These are phyloP conservation scores for Globisporangium heterothallicum DNA, from an alignment of 352 stramenopile genomes.

Conservation along the genomic window DNA sequence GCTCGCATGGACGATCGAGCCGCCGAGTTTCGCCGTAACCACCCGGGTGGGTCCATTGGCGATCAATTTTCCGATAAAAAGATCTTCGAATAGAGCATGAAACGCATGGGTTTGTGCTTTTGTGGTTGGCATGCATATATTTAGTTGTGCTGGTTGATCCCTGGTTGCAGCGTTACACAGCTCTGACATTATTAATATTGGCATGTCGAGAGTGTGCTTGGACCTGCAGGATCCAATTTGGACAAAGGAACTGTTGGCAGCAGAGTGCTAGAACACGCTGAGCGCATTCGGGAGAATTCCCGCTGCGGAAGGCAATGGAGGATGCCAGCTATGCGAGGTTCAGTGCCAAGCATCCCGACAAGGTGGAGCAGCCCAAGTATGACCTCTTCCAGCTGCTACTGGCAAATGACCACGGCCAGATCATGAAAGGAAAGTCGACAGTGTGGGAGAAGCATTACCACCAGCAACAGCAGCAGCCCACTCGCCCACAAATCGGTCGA, in stretches of 20 bases:
- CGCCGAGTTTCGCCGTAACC: constrained; percentile 40
- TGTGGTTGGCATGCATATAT: background rate
- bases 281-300: too few relatives aligned
- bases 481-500: constrained; percentile 12
- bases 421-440: constrained; percentile 21
- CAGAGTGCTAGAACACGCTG: too few relatives aligned
- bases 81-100: constrained; percentile 2
- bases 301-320: too few relatives aligned
- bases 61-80: constrained; percentile 1
- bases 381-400: constrained; percentile 35
- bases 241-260: too few relatives aligned
- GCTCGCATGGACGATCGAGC: constrained; percentile 23
- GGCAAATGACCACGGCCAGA: constrained; percentile 23
- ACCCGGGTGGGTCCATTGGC: constrained; percentile 71
- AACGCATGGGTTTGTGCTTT: constrained; percentile 1
- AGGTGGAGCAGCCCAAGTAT: constrained; percentile 1
- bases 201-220: too few relatives aligned
- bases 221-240: too few relatives aligned
- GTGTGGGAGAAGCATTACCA: constrained; percentile 32
- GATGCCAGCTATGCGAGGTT: background rate
- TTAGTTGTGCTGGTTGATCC: too few relatives aligned
- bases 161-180: background rate
- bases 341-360: background rate
- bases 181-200: too few relatives aligned
- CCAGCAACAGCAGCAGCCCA: constrained; percentile 19